These are phyloP conservation scores for Colletotrichum musicola DNA, from an alignment of 2,329 filamentous ascomycete species.

Conservation along the genomic window DNA sequence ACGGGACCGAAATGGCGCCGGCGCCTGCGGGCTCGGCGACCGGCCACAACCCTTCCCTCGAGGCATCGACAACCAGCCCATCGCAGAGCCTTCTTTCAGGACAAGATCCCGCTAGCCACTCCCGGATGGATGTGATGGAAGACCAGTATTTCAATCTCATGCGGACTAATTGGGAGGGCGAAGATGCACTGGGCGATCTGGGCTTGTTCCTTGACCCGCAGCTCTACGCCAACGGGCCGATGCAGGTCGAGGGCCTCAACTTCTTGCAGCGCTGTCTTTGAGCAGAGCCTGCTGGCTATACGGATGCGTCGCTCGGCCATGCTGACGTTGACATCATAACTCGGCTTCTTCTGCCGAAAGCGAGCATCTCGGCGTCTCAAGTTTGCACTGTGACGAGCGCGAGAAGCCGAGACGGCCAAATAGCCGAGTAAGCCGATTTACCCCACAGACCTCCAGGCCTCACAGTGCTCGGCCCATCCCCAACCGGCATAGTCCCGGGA, in stretches of 20 bases:
- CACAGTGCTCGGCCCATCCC: conserved; percentile 4
- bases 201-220: conserved; percentile 50
- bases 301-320: neutral
- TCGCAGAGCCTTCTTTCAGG: neutral
- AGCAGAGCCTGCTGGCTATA: neutral
- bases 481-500: neutral
- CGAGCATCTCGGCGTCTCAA: neutral
- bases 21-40: conserved; percentile 1
- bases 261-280: conserved; percentile 47
- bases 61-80: neutral
- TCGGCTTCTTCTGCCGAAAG: conserved; percentile 27
- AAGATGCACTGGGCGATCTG: conserved; percentile 51
- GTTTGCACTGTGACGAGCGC: neutral
- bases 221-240: conserved; percentile 41
- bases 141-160: conserved; percentile 53
- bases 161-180: conserved; percentile 51
- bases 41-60: conserved; percentile 16
- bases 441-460: conserved; percentile 19
- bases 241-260: conserved; percentile 46
- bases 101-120: neutral
- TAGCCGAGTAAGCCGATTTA: conserved; percentile 13
- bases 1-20: conserved; percentile 18
- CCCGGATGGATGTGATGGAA: conserved; percentile 46
- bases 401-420: conserved; percentile 28
- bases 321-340: neutral